Percentiles rank a stretch among this genome's conserved stretches.
phyloP scores from a whole-genome alignment of 2,329 filamentous ascomycete genomes.

The Diaporthe sp. region DNA sequence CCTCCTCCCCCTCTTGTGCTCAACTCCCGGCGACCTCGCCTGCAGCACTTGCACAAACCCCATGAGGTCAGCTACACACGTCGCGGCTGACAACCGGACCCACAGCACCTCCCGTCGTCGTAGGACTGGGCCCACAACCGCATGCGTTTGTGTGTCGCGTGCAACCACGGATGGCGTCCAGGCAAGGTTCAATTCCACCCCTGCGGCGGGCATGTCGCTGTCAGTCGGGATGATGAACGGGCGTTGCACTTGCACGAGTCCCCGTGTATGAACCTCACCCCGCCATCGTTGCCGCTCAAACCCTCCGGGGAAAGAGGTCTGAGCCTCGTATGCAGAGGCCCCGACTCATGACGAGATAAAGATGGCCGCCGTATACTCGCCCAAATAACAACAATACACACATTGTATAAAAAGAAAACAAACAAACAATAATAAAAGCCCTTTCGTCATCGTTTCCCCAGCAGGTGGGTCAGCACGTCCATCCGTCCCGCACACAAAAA shows the following conservation, averaged over 20 bases:
- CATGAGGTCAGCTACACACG: background rate
- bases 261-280: background rate
- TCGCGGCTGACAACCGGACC: no score
- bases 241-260: background rate
- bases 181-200: background rate
- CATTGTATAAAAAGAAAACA: background rate
- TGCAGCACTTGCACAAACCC: background rate
- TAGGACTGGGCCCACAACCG: background rate
- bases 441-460: background rate
- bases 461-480: background rate
- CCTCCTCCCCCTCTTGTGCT: background rate
- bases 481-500: background rate
- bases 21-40: no score
- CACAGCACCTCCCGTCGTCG: background rate
- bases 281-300: background rate
- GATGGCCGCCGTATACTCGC: background rate
- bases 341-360: constrained; percentile 3
- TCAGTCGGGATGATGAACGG: background rate
- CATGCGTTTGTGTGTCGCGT: background rate
- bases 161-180: background rate
- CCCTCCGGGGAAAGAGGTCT: background rate
- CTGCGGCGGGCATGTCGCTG: background rate
- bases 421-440: background rate
- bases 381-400: background rate
- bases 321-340: background rate